A percentile compares a stretch with the other conserved stretches of the same genome.
phyloP scores from a whole-genome alignment of 2,329 filamentous ascomycete genomes.

The Colletotrichum tofieldiae region DNA sequence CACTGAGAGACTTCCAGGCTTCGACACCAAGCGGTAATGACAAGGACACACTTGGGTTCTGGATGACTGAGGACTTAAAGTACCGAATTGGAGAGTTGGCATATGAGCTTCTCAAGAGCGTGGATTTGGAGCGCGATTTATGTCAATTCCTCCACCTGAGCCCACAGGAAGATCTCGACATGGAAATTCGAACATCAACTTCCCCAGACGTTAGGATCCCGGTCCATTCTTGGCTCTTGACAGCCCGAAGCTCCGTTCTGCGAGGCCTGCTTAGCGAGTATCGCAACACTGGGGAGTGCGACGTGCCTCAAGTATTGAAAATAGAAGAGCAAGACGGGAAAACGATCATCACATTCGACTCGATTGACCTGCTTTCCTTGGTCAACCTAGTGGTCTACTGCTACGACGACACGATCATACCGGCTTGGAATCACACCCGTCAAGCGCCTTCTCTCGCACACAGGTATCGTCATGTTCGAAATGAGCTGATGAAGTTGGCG shows the following conservation, averaged over 20 bases:
- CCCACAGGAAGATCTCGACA: constrained; percentile 59
- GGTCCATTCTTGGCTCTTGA: constrained; percentile 85
- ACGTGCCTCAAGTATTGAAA: constrained; percentile 72
- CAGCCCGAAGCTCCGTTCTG: constrained; percentile 80
- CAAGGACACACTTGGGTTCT: constrained; percentile 60
- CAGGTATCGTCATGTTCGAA: constrained; percentile 84
- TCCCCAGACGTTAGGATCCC: constrained; percentile 81
- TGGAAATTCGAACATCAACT: constrained; percentile 69
- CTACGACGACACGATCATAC: constrained; percentile 85
- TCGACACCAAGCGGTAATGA: constrained; percentile 54
- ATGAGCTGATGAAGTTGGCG: constrained; percentile 90
- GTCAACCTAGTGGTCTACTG: constrained; percentile 85
- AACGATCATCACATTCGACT: constrained; percentile 74
- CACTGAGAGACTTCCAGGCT: constrained; percentile 74
- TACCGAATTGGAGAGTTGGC: constrained; percentile 67
- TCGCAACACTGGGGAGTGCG: constrained; percentile 67
- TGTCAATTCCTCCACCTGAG: constrained; percentile 62
- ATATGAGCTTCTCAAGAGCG: constrained; percentile 71
- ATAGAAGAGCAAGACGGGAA: constrained; percentile 68
- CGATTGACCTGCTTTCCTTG: constrained; percentile 83
- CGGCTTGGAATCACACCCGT: constrained; percentile 88
- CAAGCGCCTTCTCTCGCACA: constrained; percentile 76
- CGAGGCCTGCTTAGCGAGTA: constrained; percentile 74
- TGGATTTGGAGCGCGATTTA: constrained; percentile 77
- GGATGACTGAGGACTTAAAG: constrained; percentile 61